Evolutionary conservation across 2,329 filamentous ascomycete genomes (phyloP).

Genomic region (Byssothecium circinans): DNA sequence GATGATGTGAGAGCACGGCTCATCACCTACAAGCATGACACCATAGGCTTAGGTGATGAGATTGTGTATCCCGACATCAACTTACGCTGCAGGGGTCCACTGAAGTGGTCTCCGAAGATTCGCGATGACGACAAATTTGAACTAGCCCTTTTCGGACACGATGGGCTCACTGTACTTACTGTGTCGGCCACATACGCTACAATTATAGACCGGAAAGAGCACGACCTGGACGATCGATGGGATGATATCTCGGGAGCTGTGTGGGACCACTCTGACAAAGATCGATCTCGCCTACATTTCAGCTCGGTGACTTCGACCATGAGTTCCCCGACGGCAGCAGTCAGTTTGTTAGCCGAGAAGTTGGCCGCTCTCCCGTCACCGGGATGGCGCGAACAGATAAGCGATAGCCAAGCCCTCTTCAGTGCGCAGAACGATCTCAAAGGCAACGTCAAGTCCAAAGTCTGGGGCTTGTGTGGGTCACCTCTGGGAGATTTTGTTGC

Average conservation of each 20-base stretch:
- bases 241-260: slow-evolving; percentile 41
- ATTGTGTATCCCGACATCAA: slow-evolving; percentile 24
- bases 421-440: slow-evolving; percentile 54
- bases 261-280: slow-evolving; percentile 32
- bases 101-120: slow-evolving; percentile 32
- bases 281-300: slow-evolving; percentile 36
- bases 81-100: slow-evolving; percentile 27
- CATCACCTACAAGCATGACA: slow-evolving; percentile 18
- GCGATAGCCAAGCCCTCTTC: slow-evolving; percentile 46
- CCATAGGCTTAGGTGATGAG: slow-evolving; percentile 25
- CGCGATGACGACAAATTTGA: slow-evolving; percentile 18
- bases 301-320: slow-evolving; percentile 42
- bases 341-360: slow-evolving; percentile 26
- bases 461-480: slow-evolving; percentile 56
- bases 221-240: slow-evolving; percentile 47
- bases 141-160: slow-evolving; percentile 36
- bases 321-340: slow-evolving; percentile 30
- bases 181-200: slow-evolving; percentile 28
- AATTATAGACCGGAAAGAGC: slow-evolving; percentile 20
- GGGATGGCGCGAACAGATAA: slow-evolving; percentile 47
- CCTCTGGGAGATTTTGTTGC: slow-evolving; percentile 53
- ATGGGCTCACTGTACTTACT: slow-evolving; percentile 29
- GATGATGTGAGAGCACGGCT: slow-evolving; percentile 30
- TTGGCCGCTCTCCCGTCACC: slow-evolving; percentile 20
- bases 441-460: slow-evolving; percentile 52